Evolutionary conservation across 208 protist genomes (phyloP).

Genomic region (Blechomonas ayalai): DNA sequence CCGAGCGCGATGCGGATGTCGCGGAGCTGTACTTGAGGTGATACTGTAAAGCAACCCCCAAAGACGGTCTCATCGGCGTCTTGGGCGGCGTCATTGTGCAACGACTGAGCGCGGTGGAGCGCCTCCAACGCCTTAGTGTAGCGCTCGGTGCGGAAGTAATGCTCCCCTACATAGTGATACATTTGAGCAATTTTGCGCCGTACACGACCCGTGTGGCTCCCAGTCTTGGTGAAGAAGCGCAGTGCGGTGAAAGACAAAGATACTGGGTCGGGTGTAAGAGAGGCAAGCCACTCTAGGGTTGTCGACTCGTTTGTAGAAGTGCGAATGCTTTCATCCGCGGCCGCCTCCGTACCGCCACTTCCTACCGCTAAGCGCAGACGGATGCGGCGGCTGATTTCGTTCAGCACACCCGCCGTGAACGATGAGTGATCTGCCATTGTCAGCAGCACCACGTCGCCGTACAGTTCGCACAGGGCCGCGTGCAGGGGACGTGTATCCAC

Average conservation of each 20-base stretch:
- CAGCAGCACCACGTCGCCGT: conserved; percentile 62
- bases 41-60: conserved; percentile 33
- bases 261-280: conserved; percentile 41
- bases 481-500: conserved; percentile 31
- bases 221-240: conserved; percentile 53
- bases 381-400: conserved; percentile 37
- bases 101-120: conserved; percentile 49
- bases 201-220: conserved; percentile 29
- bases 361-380: no score
- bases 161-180: conserved; percentile 58
- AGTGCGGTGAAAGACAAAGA: conserved; percentile 69
- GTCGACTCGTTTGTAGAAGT: conserved; percentile 3
- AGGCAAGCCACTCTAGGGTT: conserved; percentile 48
- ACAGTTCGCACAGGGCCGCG: conserved; percentile 53
- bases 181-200: conserved; percentile 56
- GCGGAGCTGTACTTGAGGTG: conserved; percentile 16
- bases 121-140: conserved; percentile 81
- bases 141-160: conserved; percentile 48
- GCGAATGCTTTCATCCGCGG: not conserved
- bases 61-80: conserved; percentile 25
- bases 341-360: not conserved
- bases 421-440: conserved; percentile 53
- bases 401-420: conserved; percentile 47
- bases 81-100: conserved; percentile 38
- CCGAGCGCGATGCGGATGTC: conserved; percentile 45